Base-by-base conservation (phyloP, 2,329 filamentous ascomycete species). In the Nemania sp. region DNA sequence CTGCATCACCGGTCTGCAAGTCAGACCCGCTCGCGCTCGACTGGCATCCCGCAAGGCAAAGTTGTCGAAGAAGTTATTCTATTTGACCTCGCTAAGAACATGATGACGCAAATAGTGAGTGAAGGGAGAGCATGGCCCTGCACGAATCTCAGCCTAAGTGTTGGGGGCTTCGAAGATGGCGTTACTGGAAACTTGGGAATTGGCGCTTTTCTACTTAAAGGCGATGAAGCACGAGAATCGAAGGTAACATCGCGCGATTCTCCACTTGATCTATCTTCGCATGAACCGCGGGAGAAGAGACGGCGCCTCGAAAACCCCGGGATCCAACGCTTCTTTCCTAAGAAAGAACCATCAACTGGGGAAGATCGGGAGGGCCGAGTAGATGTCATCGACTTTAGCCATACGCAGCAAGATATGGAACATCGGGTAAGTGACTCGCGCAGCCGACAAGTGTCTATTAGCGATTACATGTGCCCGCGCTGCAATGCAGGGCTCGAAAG, bases 111-210 rank as follows among this genome's bases (percentile, higher is more conserved):
- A 74, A 89, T 97, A 41, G 85, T 93, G 11, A 86, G 87, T 1
- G 93, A 97, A 72, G 93, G 93, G 1, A 84, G 86, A 59, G 90
- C 92, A 18, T 98, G 94, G 93, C 96, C 96, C 6, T 98, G 96
- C 77, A 85, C 89, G n/a, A 96, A 97, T 76, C 84, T 99, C 8
- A 96, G 93, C 66, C 82, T 98, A 53, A 94, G 92, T 71, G 93
- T 98, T 26, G 90, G 89, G n/a, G 94, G 93, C 0, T 98, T 98
- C 72, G 94, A 98, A 78, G 94, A 98, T 72, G 92, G 93, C 1
- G 83, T 95, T 66, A 89, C 86, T 47, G 92, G 93, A 5, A 98
- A 97, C 76, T 90, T 90, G 84, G 93, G 92, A 38, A 98, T 99
- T 72, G 91, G 92, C 52, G 86, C 88, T 0, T 98, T 98, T 76